phyloP scores from a whole-genome alignment of 352 stramenopile genomes.

The Globisporangium rhizosaccharum region DNA sequence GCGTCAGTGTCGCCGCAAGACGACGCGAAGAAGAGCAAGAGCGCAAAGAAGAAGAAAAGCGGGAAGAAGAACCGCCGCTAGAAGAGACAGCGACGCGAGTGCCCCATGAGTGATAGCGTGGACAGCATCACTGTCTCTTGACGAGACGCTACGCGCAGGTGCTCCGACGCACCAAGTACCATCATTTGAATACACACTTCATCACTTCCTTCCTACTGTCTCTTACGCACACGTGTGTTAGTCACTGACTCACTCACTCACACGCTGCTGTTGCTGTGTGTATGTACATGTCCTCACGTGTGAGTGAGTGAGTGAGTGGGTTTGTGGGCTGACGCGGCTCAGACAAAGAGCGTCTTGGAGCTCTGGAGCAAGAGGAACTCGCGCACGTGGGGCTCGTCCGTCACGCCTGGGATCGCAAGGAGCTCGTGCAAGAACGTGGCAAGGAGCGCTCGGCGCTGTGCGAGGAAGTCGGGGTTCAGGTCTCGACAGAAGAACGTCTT shows the following conservation, averaged over 20 bases:
- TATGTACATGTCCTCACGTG: not conserved
- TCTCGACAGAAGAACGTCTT: constrained; percentile 74
- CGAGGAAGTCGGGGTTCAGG: constrained; percentile 65
- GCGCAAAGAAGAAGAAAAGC: constrained; percentile 54
- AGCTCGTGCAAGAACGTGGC: constrained; percentile 53
- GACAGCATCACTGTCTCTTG: no score
- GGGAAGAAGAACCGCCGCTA: constrained; percentile 61
- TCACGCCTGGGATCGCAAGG: constrained; percentile 56
- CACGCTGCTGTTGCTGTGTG: not conserved
- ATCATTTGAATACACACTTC: not conserved
- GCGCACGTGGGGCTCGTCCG: constrained; percentile 45
- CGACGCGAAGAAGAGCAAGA: constrained; percentile 35
- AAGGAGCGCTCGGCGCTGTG: constrained; percentile 42
- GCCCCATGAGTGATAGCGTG: no score
- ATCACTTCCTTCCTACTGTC: constrained; percentile 2
- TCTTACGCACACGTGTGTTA: no score
- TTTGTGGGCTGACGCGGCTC: not conserved
- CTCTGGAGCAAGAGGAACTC: constrained; percentile 61
- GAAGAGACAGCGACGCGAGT: no score
- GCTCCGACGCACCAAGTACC: no score
- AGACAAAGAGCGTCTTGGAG: constrained; percentile 60
- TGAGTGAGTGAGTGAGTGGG: not conserved
- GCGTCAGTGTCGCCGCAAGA: constrained; percentile 13
- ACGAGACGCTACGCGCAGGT: no score
- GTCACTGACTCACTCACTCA: no score